phyloP scores from a whole-genome alignment of 2,329 filamentous ascomycete species.

The Byssochlamys sp. region DNA sequence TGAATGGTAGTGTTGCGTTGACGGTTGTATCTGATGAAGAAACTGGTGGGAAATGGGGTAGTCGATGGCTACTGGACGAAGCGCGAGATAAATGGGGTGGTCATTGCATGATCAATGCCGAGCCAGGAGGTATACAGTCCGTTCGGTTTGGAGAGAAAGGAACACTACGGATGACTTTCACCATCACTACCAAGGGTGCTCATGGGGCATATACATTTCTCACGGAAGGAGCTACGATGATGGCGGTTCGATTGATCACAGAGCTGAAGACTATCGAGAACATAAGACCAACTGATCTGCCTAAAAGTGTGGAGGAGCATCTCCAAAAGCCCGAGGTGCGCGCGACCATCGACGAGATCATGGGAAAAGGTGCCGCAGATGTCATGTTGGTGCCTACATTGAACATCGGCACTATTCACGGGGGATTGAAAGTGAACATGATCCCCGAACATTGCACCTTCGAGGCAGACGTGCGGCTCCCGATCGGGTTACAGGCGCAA shows the following conservation, averaged over 20 bases:
- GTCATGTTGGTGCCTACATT: constrained; percentile 30
- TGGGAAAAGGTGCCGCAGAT: constrained; percentile 30
- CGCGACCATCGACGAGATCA: constrained; percentile 24
- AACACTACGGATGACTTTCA: constrained; percentile 31
- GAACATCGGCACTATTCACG: constrained; percentile 34
- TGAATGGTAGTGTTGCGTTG: constrained; percentile 17
- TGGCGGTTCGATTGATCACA: constrained; percentile 22
- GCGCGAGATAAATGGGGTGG: constrained; percentile 26
- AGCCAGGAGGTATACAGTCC: constrained; percentile 30
- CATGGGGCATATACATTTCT: constrained; percentile 35
- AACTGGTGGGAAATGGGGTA: constrained; percentile 29
- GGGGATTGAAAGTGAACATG: constrained; percentile 36
- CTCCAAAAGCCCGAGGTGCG: constrained; percentile 22
- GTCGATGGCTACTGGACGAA: constrained; percentile 24
- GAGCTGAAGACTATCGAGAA: constrained; percentile 20
- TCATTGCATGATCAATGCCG: constrained; percentile 31
- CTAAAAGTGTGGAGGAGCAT: constrained; percentile 16
- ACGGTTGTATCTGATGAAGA: constrained; percentile 34
- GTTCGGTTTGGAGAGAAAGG: constrained; percentile 37
- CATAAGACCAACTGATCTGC: constrained; percentile 17
- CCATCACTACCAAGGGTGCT: constrained; percentile 21
- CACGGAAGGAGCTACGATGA: constrained; percentile 29
- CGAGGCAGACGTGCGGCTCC: constrained; percentile 33
- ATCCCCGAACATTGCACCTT: constrained; percentile 30
- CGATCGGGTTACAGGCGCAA: constrained; percentile 26